A percentile compares a stretch with the other conserved stretches of the same genome.
phyloP scores from a whole-genome alignment of 371 early-diverging fungal genomes.

The Apophysomyces sp. region DNA sequence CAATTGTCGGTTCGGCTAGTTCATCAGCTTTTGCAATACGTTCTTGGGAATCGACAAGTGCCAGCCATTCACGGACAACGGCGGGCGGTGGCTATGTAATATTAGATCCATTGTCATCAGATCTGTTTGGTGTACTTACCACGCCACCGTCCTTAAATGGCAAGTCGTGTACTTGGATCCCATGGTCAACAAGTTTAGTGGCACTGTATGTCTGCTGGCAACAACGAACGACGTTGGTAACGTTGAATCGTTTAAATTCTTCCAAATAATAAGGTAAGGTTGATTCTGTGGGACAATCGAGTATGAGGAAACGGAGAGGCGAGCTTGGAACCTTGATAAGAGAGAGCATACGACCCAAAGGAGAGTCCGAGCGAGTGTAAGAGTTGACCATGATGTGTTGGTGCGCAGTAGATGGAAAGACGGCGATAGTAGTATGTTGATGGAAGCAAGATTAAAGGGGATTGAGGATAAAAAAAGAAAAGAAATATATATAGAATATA shows the following conservation, averaged over 20 bases:
- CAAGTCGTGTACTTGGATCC: conserved; percentile 78
- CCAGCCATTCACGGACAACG: conserved; percentile 73
- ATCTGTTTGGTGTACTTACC: conserved; percentile 18
- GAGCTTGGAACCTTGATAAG: conserved; percentile 51
- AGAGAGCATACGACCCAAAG: conserved; percentile 57
- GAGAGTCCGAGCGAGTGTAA: conserved; percentile 31
- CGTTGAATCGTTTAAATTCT: conserved; percentile 72
- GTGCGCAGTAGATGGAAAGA: background rate
- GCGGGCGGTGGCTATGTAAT: conserved; percentile 58
- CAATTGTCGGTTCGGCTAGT: conserved; percentile 60
- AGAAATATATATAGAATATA: background rate
- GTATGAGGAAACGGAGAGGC: conserved; percentile 77
- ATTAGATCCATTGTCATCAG: background rate
- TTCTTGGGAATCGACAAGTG: conserved; percentile 56
- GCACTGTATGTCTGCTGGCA: conserved; percentile 87
- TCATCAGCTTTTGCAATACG: conserved; percentile 21
- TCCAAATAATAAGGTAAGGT: conserved; percentile 73
- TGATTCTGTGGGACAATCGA: conserved; percentile 85
- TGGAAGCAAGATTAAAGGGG: conserved; percentile 1
- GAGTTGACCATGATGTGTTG: conserved; percentile 26
- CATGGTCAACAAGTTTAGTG: conserved; percentile 48
- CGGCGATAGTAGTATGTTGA: background rate
- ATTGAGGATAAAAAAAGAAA: conserved; percentile 5
- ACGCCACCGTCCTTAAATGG: conserved; percentile 83
- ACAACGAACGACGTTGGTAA: conserved; percentile 84